Evolutionary conservation across 768 basidiomycete genomes (phyloP).

Genomic region (Cystoderma amianthinum): DNA sequence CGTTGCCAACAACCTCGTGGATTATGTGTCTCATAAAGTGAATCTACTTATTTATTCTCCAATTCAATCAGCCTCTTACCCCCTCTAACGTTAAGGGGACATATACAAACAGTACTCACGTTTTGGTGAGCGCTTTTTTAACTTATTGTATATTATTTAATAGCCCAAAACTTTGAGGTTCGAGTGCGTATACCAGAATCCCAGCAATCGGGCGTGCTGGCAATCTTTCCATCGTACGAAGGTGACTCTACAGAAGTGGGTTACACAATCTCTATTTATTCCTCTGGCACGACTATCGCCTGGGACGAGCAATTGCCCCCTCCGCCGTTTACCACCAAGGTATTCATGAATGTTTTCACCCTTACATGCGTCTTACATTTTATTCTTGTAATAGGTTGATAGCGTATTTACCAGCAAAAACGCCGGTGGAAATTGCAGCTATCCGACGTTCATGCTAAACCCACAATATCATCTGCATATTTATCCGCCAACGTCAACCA

Average conservation of each 20-base stretch:
- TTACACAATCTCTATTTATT: slow-evolving; percentile 62
- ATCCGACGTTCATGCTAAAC: slow-evolving; percentile 82
- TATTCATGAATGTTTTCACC: too few species aligned
- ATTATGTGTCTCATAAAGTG: background rate
- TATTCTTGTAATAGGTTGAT: slow-evolving; percentile 36
- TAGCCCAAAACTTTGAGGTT: slow-evolving; percentile 16
- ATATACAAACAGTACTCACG: slow-evolving; percentile 47
- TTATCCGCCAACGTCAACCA: slow-evolving; percentile 25
- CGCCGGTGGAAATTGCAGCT: slow-evolving; percentile 78
- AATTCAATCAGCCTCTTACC: background rate
- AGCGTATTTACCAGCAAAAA: slow-evolving; percentile 62
- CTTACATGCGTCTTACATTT: too few species aligned
- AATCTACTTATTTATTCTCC: background rate
- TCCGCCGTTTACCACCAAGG: slow-evolving; percentile 35
- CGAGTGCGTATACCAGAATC: slow-evolving; percentile 26
- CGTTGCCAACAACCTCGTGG: too few species aligned
- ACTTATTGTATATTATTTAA: background rate
- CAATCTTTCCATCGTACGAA: slow-evolving; percentile 64
- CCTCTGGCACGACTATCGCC: slow-evolving; percentile 20
- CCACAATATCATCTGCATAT: slow-evolving; percentile 79
- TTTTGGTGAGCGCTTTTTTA: slow-evolving; percentile 25
- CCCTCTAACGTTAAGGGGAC: slow-evolving; percentile 25
- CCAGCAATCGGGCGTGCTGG: slow-evolving; percentile 32
- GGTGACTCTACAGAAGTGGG: slow-evolving; percentile 53
- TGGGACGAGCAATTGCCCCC: slow-evolving; percentile 39